A percentile compares a stretch with the other conserved stretches of the same genome.
phyloP scores from a whole-genome alignment of 139 green algal genomes.

The Chlorella sp. region DNA sequence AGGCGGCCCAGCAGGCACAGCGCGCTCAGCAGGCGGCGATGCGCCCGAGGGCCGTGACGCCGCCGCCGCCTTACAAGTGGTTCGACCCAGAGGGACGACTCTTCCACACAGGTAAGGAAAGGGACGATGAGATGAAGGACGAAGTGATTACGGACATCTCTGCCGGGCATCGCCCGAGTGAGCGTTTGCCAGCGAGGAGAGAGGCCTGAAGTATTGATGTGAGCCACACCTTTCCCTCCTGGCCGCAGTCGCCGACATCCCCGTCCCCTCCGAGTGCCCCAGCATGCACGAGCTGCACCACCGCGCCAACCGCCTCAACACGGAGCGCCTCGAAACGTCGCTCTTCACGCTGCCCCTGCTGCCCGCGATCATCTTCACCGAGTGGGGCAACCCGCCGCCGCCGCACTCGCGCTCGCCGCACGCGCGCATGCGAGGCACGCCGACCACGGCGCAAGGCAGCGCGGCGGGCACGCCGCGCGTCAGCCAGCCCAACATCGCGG shows the following conservation, averaged over 20 bases:
- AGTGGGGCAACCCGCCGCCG: slow-evolving; percentile 10
- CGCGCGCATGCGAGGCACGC: too few relatives aligned
- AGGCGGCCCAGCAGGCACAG: background rate
- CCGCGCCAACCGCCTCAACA: slow-evolving; percentile 8
- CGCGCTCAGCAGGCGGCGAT: background rate
- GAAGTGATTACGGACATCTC: too few relatives aligned
- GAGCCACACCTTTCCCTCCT: too few relatives aligned
- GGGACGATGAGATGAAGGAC: too few relatives aligned
- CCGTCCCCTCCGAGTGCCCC: slow-evolving; percentile 4
- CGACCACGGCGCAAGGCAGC: too few relatives aligned
- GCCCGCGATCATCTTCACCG: slow-evolving; percentile 15
- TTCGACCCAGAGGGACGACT: background rate
- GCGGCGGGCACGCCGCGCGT: too few relatives aligned
- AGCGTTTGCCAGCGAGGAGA: too few relatives aligned
- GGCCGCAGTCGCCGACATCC: background rate
- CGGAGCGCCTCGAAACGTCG: slow-evolving; percentile 1
- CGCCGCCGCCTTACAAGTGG: background rate
- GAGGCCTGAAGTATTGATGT: too few relatives aligned
- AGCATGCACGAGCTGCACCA: slow-evolving; percentile 7
- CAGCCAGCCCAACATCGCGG: background rate
- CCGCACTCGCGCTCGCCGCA: too few relatives aligned
- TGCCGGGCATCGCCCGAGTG: too few relatives aligned
- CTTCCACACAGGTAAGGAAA: background rate
- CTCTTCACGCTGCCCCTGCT: slow-evolving; percentile 19
- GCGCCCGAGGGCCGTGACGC: background rate